These are phyloP conservation scores for Starmerella etchellsii DNA, from an alignment of 805 yeast species.

Conservation along the genomic window DNA sequence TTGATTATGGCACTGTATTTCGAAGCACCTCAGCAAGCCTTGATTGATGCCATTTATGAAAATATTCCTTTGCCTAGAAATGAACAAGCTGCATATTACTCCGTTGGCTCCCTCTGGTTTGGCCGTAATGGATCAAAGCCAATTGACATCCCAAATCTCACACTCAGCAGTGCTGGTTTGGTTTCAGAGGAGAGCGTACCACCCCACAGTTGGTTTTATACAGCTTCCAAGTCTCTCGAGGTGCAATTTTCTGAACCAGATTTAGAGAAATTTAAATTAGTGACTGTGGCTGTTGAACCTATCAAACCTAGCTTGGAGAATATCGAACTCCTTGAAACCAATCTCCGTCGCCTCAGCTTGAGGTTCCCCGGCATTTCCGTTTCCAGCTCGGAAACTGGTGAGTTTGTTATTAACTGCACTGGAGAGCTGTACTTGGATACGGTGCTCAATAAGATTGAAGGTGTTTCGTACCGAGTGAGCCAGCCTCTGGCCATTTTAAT, in stretches of 20 bases:
- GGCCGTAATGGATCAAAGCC: not conserved
- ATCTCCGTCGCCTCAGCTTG: not conserved
- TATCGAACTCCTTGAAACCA: not conserved
- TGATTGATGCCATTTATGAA: conserved; percentile 3
- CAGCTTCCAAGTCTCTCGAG: not conserved
- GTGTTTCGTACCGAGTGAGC: conserved; percentile 70
- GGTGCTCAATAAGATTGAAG: conserved; percentile 39
- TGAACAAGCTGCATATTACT: too few species aligned
- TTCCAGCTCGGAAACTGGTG: conserved; percentile 78
- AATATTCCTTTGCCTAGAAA: not conserved
- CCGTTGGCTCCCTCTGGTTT: not conserved
- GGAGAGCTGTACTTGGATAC: conserved; percentile 88
- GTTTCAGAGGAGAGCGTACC: too few species aligned
- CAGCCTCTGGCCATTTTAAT: conserved; percentile 70
- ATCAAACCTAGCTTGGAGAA: not conserved
- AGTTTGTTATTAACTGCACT: conserved; percentile 61
- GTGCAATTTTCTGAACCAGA: too few species aligned
- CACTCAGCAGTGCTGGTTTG: too few species aligned
- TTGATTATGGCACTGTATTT: conserved; percentile 7
- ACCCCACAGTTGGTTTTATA: not conserved
- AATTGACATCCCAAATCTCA: too few species aligned
- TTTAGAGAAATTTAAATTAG: too few species aligned
- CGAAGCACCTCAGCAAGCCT: conserved; percentile 1
- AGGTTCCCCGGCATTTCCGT: conserved; percentile 45
- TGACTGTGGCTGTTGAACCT: not conserved